Evolutionary conservation across 805 yeast genomes (phyloP), one percentile per base, ranked within the genome.

Genomic region (Zygoascus ofunaensis): DNA sequence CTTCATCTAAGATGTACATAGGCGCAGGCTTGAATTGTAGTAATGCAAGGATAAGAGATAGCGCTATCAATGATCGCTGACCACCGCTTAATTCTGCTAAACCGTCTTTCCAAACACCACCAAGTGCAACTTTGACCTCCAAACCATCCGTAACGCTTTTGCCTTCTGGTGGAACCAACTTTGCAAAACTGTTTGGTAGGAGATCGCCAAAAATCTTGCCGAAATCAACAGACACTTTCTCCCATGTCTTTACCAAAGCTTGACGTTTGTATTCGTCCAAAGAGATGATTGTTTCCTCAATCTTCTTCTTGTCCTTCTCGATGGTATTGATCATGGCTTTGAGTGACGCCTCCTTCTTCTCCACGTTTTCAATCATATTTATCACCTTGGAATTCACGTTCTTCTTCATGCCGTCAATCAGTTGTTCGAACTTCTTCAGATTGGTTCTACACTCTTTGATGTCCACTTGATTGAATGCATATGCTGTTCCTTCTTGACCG

Each of bases 11-110:
- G 54, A 92, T 90, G 59, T 92, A 92, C 95, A 92, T 85, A 5
- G 98, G 98, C 1, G 99, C 98, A 4, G 99, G 99, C 61, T 87
- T 86, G 70, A 84, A 90, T 62, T 87, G 95, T 41, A 92, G 69
- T 49, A 92, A 70, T 0, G 97, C 95, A 78, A 90, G 74, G 54
- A 92, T 92, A 54, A 90, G 70, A 2, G 97, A 85, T 45, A 92
- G 68, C 0, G 98, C 98, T 51, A 90, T 85, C 51, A 94, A 74
- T 1, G 97, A 92, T 53, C 97, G 68, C 63, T 92, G 99, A 17
- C 99, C 99, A 45, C 99, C 99, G 4, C 95, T 85, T 37, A 92
- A 70, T 64, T 92, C 99, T 8, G 87, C 94, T 49, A 92, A 72
- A 56, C 95, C 83, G 54, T 89, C 95, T 59, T 90, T 92, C 98